Evolutionary conservation across 768 basidiomycete species (phyloP), one percentile per base, ranked within the genome.

Genomic region (Scleroderma bovista): DNA sequence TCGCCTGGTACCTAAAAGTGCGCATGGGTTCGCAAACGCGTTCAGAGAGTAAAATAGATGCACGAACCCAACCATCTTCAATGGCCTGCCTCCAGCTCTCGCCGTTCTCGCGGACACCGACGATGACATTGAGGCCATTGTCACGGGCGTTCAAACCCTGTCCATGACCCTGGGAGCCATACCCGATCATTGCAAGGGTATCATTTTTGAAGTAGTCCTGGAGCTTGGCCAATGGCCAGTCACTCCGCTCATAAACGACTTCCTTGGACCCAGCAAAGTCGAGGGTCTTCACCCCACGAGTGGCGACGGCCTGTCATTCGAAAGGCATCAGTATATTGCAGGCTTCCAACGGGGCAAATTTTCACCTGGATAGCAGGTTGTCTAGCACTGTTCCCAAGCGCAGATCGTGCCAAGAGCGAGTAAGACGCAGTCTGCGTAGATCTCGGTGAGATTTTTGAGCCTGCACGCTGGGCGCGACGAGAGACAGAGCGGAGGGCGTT

Each of bases 191-290:
- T 55, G 95, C 95, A 48, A 99, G 90, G 58, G 94, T 97, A 72
- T 99, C 96, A 66, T 98, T 88, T 74, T 98, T 98, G 81, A 99
- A 96, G 80, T 95, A 99, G 69, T 98, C 93, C 70, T 98, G 95
- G 66, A 99, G 85, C 75, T 91, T 98, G 54, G 92, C 84, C 54
- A 95, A 75, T 32, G 96, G 96, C 96, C 96, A 99, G 80, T 99
- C 96, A 60, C 79, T 80, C 56, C 91, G 90, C 75, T 97, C 94
- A 64, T 94, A 97, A 41, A 97, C 90, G 55, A 81, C 80, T 75
- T 97, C 93, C 65, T 93, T 80, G 52, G 86, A 85, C 61, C 93
- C 94, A 47, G 94, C 93, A 72, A 97, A 96, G 77, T 95, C 87
- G 62, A 97, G 88, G 46, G 93, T 93, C 76, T 97, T 95, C 60